Evolutionary conservation across 2,329 filamentous ascomycete genomes (phyloP).

Genomic region (Epichloe sylvatica): DNA sequence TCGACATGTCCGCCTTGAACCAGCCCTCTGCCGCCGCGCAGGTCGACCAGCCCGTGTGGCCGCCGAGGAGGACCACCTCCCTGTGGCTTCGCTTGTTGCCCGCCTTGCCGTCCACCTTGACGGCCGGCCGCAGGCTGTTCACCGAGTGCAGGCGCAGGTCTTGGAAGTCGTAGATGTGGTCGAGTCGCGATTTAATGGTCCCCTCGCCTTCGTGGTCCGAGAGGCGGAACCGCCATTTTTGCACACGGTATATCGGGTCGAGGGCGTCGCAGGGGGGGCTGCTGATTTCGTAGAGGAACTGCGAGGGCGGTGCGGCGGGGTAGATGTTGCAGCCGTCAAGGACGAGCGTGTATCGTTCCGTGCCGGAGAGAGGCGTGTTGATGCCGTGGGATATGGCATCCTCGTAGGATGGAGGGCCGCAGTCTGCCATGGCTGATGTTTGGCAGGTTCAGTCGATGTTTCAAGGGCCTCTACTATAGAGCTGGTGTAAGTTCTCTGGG

Average conservation of each 20-base stretch:
- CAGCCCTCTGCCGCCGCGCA: constrained; percentile 11
- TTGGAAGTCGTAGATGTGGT: constrained; percentile 19
- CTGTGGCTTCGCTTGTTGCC: constrained; percentile 11
- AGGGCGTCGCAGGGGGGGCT: constrained; percentile 9
- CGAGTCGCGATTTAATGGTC: constrained; percentile 9
- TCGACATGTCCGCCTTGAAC: constrained; percentile 11
- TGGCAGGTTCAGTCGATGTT: background rate
- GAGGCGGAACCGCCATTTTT: constrained; percentile 15
- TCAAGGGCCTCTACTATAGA: too few species aligned
- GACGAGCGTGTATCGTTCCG: constrained; percentile 7
- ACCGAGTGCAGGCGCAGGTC: background rate
- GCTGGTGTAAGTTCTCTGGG: too few species aligned
- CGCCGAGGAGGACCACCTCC: constrained; percentile 9
- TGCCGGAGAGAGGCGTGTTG: background rate
- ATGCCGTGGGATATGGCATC: background rate
- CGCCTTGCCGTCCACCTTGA: constrained; percentile 11
- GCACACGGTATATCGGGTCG: constrained; percentile 10
- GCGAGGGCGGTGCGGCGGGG: constrained; percentile 8
- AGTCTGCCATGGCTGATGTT: background rate
- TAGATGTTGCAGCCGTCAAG: constrained; percentile 12
- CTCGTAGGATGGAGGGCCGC: constrained; percentile 1
- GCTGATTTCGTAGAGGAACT: constrained; percentile 14
- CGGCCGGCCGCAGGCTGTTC: constrained; percentile 5
- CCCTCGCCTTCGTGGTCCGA: constrained; percentile 6
- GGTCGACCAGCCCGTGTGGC: constrained; percentile 7